Evolutionary conservation across 805 yeast species (phyloP).

Genomic region (Candida khao-thaluensis): DNA sequence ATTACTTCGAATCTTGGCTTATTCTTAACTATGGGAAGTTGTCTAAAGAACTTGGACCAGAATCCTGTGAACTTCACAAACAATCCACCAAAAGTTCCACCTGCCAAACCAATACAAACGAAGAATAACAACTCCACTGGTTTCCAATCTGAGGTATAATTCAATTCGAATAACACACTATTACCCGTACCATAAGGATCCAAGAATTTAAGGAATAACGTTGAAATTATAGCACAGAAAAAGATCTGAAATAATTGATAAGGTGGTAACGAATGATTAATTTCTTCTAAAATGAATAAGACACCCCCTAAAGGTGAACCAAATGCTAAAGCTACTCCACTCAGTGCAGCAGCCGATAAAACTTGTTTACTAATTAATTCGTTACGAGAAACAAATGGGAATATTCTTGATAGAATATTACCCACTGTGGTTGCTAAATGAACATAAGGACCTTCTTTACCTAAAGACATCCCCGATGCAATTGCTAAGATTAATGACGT

Average conservation of each 20-base stretch:
- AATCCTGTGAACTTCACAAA: constrained; percentile 47
- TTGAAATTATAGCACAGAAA: constrained; percentile 55
- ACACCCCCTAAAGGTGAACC: constrained; percentile 64
- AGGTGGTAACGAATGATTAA: constrained; percentile 53
- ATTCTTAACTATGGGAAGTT: constrained; percentile 27
- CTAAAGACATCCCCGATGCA: constrained; percentile 56
- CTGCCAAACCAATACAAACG: constrained; percentile 48
- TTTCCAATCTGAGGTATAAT: constrained; percentile 52
- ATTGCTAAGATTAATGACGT: constrained; percentile 50
- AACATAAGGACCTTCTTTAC: constrained; percentile 64
- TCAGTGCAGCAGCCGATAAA: constrained; percentile 54
- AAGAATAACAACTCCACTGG: constrained; percentile 47
- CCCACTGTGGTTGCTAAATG: constrained; percentile 61
- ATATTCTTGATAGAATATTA: constrained; percentile 48
- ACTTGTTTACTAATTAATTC: constrained; percentile 53
- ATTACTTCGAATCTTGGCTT: constrained; percentile 48
- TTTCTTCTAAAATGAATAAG: constrained; percentile 55
- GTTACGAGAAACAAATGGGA: constrained; percentile 45
- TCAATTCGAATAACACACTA: constrained; percentile 53
- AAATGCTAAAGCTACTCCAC: constrained; percentile 61
- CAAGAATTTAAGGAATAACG: constrained; percentile 49
- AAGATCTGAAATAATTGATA: constrained; percentile 54
- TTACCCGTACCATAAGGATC: constrained; percentile 63
- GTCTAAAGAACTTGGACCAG: constrained; percentile 45
- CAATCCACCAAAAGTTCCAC: constrained; percentile 53